Evolutionary conservation across 2,329 filamentous ascomycete genomes (phyloP).

Genomic region (Xylariaceae sp.): DNA sequence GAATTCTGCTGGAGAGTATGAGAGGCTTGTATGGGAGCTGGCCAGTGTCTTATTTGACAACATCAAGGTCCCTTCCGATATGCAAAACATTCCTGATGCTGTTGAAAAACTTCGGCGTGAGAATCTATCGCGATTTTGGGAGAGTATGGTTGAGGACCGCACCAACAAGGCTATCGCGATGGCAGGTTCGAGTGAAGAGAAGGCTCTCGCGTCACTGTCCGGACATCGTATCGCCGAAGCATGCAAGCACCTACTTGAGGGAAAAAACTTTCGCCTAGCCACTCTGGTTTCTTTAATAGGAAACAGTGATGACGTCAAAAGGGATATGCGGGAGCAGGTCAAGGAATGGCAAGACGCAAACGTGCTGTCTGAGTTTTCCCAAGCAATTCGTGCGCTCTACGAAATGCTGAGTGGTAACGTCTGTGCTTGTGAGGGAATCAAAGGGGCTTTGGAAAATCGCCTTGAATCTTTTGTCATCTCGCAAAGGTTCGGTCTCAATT

Average conservation of each 20-base stretch:
- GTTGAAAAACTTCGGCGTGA: slow-evolving; percentile 48
- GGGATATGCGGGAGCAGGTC: slow-evolving; percentile 75
- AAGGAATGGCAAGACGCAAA: slow-evolving; percentile 79
- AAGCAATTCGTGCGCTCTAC: slow-evolving; percentile 81
- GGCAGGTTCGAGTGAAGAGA: slow-evolving; percentile 69
- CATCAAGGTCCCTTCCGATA: slow-evolving; percentile 40
- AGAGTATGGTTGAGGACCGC: slow-evolving; percentile 58
- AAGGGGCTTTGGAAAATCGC: slow-evolving; percentile 72
- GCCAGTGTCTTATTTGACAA: slow-evolving; percentile 83
- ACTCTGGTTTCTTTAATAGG: slow-evolving; percentile 81
- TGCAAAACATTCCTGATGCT: slow-evolving; percentile 30
- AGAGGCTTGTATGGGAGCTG: slow-evolving; percentile 79
- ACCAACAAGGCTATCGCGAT: slow-evolving; percentile 52
- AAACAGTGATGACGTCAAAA: slow-evolving; percentile 62
- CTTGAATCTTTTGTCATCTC: slow-evolving; percentile 77
- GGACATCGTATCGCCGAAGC: slow-evolving; percentile 77
- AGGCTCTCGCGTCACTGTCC: slow-evolving; percentile 75
- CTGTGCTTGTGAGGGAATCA: slow-evolving; percentile 76
- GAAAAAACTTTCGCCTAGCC: slow-evolving; percentile 77
- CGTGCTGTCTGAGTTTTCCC: slow-evolving; percentile 80
- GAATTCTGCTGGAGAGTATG: slow-evolving; percentile 49
- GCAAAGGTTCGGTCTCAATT: slow-evolving; percentile 79
- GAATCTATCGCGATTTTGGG: slow-evolving; percentile 64
- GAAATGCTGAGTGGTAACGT: slow-evolving; percentile 85
- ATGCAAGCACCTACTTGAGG: slow-evolving; percentile 71